These are phyloP conservation scores for Sarcodon aspratus DNA, from an alignment of 768 basidiomycete species.

Conservation along the genomic window DNA sequence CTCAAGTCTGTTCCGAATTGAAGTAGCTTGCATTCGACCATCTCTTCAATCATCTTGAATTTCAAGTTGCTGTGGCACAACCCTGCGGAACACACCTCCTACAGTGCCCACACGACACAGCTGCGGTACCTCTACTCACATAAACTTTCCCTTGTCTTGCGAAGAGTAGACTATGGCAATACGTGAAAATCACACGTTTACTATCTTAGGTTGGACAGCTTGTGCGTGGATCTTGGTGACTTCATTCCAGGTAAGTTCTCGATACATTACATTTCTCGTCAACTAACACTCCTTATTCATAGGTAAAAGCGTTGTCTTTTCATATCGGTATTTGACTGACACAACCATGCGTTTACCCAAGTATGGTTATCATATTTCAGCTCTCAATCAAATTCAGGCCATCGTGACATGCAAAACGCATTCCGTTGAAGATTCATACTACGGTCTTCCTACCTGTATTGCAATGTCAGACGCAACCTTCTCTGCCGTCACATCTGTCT, in stretches of 20 bases:
- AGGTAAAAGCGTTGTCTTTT: not conserved
- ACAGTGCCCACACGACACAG: no score
- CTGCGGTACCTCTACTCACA: no score
- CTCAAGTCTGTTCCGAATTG: no score
- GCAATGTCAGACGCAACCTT: constrained; percentile 69
- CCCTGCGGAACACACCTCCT: no score
- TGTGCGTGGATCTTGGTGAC: constrained; percentile 58
- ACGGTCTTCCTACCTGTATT: constrained; percentile 61
- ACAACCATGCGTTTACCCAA: constrained; percentile 15
- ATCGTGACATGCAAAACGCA: constrained; percentile 56
- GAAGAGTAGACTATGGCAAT: not conserved
- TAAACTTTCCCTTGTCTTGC: not conserved
- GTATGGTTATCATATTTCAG: constrained; percentile 92
- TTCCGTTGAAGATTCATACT: constrained; percentile 7
- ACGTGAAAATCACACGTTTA: constrained; percentile 27
- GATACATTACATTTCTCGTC: not conserved
- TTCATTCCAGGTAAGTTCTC: constrained; percentile 36
- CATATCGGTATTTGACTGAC: not conserved
- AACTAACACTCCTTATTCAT: not conserved
- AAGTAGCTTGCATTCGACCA: no score
- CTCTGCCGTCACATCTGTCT: constrained; percentile 75
- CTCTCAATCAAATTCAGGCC: constrained; percentile 79
- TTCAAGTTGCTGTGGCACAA: no score
- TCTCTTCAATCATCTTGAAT: no score
- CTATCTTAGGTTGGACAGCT: constrained; percentile 50